Conservation (phyloP, 371 early-diverging fungal species). For the Mortierella sp. region DNA sequence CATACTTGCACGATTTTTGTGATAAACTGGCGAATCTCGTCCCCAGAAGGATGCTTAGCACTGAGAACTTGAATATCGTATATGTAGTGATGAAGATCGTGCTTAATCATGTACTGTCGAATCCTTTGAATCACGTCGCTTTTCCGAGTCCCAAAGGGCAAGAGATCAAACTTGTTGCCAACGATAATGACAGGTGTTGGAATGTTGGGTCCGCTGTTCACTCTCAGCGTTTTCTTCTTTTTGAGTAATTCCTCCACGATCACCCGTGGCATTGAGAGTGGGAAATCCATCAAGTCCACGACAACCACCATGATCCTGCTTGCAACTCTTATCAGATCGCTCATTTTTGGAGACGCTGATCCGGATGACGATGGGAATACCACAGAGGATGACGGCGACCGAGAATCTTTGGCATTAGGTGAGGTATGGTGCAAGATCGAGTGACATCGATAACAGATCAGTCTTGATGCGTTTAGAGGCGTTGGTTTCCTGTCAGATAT, state of each 20-base stretch:
- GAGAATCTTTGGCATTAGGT: constrained; percentile 11
- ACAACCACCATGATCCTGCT: constrained; percentile 27
- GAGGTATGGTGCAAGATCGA: constrained; percentile 45
- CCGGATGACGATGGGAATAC: constrained; percentile 39
- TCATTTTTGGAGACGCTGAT: not conserved
- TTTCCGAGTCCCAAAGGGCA: constrained; percentile 36
- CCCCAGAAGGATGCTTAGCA: constrained; percentile 45
- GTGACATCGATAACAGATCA: constrained; percentile 48
- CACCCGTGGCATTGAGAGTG: constrained; percentile 40
- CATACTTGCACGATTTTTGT: constrained; percentile 30
- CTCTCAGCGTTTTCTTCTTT: not conserved
- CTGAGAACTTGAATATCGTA: constrained; percentile 42
- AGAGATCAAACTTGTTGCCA: constrained; percentile 52
- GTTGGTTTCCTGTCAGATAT: not conserved
- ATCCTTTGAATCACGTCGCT: constrained; percentile 14
- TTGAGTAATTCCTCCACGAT: constrained; percentile 27
- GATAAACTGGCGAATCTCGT: constrained; percentile 35
- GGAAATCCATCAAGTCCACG: constrained; percentile 45
- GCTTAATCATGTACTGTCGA: constrained; percentile 15
- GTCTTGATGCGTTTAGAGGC: constrained; percentile 1
- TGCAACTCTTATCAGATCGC: too few species aligned
- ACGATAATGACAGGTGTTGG: constrained; percentile 42
- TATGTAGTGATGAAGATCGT: constrained; percentile 20
- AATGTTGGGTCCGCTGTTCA: not conserved
- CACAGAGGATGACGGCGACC: constrained; percentile 6